Base-by-base conservation (phyloP, 139 green algal genomes). In the Tetradesmus lagerheimii region DNA sequence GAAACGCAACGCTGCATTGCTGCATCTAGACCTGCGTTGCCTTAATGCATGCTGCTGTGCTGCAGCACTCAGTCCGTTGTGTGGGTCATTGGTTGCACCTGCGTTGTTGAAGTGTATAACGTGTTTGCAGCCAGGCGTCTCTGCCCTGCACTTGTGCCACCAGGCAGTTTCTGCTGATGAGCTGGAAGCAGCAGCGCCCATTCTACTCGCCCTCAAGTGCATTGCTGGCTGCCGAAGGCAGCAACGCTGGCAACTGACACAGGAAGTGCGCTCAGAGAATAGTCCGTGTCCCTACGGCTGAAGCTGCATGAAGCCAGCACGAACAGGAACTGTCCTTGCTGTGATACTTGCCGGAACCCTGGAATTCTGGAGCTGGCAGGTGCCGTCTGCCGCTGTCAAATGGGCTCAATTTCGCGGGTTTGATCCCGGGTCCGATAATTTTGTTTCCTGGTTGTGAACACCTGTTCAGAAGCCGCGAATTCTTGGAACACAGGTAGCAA, bases 51-150 rank as follows among this genome's bases (percentile, higher is more conserved):
- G 14, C 23, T 31, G 57, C 20, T 31, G 23, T 53, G 37, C 37
- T 82, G 76, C 35, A 34, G 76, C 35, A 14, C 6, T 43, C 71
- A 14, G 29, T 43, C 71, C 15, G 31, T 29, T 80, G 34, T 43
- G 31, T 9, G 11, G 53, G 14, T 31, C 37, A 82, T 8, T n/a
- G 25, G 9, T 45, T 35, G 79, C 78, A 31, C 93, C 93, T 75
- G 93, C 93, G 38, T 88, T 90, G 76, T 95, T 95, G 38, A 95
- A 91, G 81, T 95, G 93, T 0, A 93, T 53, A 1, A 92, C 34
- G 34, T 47, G 18, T 2, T 64, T 74, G 31, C 62, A 76, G 1
- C 80, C 50, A 20, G 90, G 85, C 5, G 86, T 83, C 23, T 87
- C 90, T 15, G 45, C 75, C 35, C 86, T 85, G 47, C 37, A 74